Conservation (phyloP, 2,329 filamentous ascomycete species). For the Aureobasidium lini region DNA sequence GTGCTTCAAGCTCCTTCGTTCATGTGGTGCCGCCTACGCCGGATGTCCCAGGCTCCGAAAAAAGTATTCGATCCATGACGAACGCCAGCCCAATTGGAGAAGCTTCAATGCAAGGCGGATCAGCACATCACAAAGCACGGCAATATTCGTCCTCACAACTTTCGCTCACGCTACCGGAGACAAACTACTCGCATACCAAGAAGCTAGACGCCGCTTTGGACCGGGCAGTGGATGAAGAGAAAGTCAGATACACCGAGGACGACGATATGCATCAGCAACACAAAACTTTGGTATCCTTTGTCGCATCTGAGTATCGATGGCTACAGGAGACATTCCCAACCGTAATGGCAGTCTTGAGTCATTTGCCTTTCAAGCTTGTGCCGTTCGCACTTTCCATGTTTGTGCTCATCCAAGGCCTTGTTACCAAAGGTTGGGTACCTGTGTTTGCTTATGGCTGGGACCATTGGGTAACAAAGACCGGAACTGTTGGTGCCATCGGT, state of each 20-base stretch:
- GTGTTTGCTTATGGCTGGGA: slow-evolving; percentile 69
- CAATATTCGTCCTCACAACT: neutral
- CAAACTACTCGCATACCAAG: neutral
- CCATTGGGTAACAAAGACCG: slow-evolving; percentile 63
- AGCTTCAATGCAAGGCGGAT: neutral
- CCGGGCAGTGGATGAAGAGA: neutral
- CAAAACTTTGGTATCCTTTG: slow-evolving; percentile 48
- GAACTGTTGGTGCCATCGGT: slow-evolving; percentile 59
- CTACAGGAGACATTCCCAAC: slow-evolving; percentile 64
- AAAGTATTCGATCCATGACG: neutral
- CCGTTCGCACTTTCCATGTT: slow-evolving; percentile 71
- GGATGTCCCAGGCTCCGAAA: neutral
- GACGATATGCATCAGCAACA: slow-evolving; percentile 17
- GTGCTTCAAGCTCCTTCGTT: neutral
- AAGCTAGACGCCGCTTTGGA: neutral
- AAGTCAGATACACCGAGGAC: neutral
- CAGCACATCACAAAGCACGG: neutral
- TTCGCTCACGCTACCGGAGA: neutral
- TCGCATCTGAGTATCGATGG: slow-evolving; percentile 46
- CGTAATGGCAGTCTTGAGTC: slow-evolving; percentile 54
- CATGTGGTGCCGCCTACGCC: neutral
- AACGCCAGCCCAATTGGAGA: neutral
- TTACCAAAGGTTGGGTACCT: slow-evolving; percentile 66
- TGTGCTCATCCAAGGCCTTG: slow-evolving; percentile 62
- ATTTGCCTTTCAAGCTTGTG: slow-evolving; percentile 60